Percentiles rank a stretch among this genome's conserved stretches.
These are phyloP conservation scores for Cryoendolithus antarcticus DNA, from an alignment of 2,329 filamentous ascomycete genomes.

Conservation along the genomic window DNA sequence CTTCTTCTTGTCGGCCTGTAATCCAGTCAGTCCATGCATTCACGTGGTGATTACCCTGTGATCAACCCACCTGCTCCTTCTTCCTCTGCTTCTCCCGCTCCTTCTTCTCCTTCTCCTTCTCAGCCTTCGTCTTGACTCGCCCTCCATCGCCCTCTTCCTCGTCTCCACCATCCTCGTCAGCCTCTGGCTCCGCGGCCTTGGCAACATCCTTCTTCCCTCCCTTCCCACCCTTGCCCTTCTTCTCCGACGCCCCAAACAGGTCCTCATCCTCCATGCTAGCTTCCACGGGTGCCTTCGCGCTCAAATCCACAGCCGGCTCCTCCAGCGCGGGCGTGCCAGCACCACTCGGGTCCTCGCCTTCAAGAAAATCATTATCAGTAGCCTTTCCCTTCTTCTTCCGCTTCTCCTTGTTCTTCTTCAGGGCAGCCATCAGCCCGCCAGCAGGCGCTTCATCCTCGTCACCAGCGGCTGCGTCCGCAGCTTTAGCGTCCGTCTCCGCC, in stretches of 20 bases:
- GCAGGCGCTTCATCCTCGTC: conserved; percentile 40
- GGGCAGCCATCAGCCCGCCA: conserved; percentile 36
- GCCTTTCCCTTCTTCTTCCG: conserved; percentile 81
- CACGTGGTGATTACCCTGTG: neutral
- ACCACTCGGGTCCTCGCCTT: conserved; percentile 47
- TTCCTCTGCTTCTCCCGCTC: conserved; percentile 97
- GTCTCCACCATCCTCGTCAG: conserved; percentile 33
- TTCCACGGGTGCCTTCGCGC: conserved; percentile 64
- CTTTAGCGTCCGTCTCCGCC: conserved; percentile 31
- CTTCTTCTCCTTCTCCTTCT: conserved; percentile 97
- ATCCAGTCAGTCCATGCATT: neutral
- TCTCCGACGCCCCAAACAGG: conserved; percentile 64
- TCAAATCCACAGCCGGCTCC: conserved; percentile 30
- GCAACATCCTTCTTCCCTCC: conserved; percentile 23
- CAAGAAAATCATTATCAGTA: conserved; percentile 54
- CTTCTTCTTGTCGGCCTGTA: conserved; percentile 66
- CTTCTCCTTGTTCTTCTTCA: conserved; percentile 51
- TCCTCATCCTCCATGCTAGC: conserved; percentile 57
- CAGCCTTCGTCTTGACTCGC: conserved; percentile 83
- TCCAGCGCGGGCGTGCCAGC: conserved; percentile 27
- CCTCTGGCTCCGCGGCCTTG: conserved; percentile 31
- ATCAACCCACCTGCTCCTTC: conserved; percentile 68
- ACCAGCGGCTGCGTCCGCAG: conserved; percentile 33
- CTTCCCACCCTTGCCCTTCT: conserved; percentile 54
- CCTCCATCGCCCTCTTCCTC: conserved; percentile 46